Base-by-base conservation (phyloP, 2,329 filamentous ascomycete genomes). In the Dothideomycetidae sp. region DNA sequence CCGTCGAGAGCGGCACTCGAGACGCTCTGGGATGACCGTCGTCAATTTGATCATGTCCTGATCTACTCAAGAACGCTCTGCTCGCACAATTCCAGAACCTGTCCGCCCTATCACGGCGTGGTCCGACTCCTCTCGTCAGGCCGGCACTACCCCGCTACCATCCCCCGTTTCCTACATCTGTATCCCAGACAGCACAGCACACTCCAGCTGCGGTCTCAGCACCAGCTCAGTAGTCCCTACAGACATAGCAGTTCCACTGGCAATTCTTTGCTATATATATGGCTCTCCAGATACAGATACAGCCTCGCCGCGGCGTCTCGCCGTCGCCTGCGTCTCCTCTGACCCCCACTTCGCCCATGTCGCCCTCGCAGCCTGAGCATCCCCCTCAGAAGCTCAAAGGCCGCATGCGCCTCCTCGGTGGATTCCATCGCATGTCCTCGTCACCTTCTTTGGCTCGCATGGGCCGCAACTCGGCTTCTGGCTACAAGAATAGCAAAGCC, bases 351-450 rank as follows among this genome's bases (percentile, higher is more conserved):
- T 38, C 28, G 2, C 36, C 36, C 2, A 19, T 21, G 13, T 23
- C 36, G 18, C 36, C 36, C 10, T 18, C 15, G 2, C 36, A 38
- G 11, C 29, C 4, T 9, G 29, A 38, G 13, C 15, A 5, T 11
- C 16, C 28, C 7, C 56, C 48, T 36, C 64, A 63, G 16, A 83
- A 78, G 57, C 64, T 71, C 40, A 84, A 77, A 54, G 71, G 74
- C 37, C 73, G 80, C 32, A 73, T 77, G 49, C 73, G 77, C 42
- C 59, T 93, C 21, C 63, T 92, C 12, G 75, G 76, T 44, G 74
- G 77, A 19, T 68, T 93, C 33, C 78, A 88, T 44, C 77, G 82
- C 41, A 88, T 92, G 51, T 78, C 81, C 9, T 93, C 84, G 0
- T 83, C 78, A 5, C 77, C 81, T 1, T 81, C 80, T 11, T 61